These are phyloP conservation scores for Davidsoniella neocaledoniae DNA, from an alignment of 2,329 filamentous ascomycete species.

Conservation along the genomic window DNA sequence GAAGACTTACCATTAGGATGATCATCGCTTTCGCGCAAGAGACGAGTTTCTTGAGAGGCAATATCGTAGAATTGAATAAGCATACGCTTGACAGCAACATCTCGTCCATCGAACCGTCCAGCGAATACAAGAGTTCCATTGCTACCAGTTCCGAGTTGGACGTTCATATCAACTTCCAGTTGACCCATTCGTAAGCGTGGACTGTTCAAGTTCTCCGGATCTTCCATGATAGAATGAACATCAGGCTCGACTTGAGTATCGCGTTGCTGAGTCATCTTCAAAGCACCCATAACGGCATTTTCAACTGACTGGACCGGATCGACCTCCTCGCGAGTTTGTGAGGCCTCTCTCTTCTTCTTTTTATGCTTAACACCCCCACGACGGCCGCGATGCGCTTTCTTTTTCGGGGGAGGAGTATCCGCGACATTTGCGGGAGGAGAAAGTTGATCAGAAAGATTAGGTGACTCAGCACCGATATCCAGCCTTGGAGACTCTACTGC, in stretches of 20 bases:
- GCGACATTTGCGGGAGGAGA: conserved; percentile 4
- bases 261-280: conserved; percentile 36
- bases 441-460: conserved; percentile 7
- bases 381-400: conserved; percentile 53
- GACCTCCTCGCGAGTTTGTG: conserved; percentile 32
- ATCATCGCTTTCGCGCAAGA: conserved; percentile 84
- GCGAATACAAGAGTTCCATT: conserved; percentile 95
- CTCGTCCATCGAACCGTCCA: conserved; percentile 82
- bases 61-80: conserved; percentile 91
- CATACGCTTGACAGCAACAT: conserved; percentile 94
- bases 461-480: neutral
- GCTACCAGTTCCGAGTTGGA: conserved; percentile 61
- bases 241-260: conserved; percentile 39
- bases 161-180: conserved; percentile 46
- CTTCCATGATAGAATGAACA: conserved; percentile 37
- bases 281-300: conserved; percentile 41
- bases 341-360: conserved; percentile 37
- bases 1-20: conserved; percentile 56
- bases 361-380: conserved; percentile 54
- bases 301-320: conserved; percentile 31
- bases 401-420: conserved; percentile 27
- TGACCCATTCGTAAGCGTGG: conserved; percentile 45
- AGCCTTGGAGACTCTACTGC: neutral
- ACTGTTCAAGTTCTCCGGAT: conserved; percentile 43
- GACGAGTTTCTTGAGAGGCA: conserved; percentile 79